Evolutionary conservation across 176 grass and related monocot genomes (phyloP).

Genomic region (Oryza officinalis): DNA sequence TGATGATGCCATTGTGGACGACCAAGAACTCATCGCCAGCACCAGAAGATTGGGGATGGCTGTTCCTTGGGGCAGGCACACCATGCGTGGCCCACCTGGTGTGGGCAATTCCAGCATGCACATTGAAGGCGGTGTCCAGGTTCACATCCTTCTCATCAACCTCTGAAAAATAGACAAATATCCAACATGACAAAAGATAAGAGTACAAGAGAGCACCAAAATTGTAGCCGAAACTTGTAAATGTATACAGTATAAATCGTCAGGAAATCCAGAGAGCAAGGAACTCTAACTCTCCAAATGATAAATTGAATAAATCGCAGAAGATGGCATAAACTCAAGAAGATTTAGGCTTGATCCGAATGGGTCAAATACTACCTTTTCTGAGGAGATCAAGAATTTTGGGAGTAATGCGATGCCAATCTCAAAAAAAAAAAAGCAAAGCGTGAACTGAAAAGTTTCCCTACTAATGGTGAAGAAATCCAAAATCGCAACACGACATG

Average conservation of each 20-base stretch:
- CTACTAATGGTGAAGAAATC: background rate
- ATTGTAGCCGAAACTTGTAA: background rate
- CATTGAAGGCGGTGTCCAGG: conserved; percentile 64
- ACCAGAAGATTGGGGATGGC: conserved; percentile 95
- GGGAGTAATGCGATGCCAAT: background rate
- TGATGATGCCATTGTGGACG: conserved; percentile 99
- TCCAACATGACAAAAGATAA: background rate
- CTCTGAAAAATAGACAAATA: conserved; percentile 47
- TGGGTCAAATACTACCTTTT: background rate
- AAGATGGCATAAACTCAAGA: background rate
- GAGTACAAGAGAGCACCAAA: background rate
- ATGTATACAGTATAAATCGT: background rate
- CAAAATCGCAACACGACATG: background rate
- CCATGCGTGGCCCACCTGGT: conserved; percentile 97
- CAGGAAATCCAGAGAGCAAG: background rate
- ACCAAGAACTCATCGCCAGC: conserved; percentile 80
- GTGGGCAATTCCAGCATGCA: conserved; percentile 94
- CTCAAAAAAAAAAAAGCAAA: conserved; percentile 16
- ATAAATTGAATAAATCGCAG: background rate
- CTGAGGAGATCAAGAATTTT: conserved; percentile 8
- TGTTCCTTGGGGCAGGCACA: conserved; percentile 85
- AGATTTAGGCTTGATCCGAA: background rate
- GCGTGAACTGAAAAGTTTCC: background rate
- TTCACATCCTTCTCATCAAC: conserved; percentile 84
- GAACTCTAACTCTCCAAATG: background rate